Evolutionary conservation across 2,329 filamentous ascomycete species (phyloP).

Genomic region (Juglanconis oblonga): DNA sequence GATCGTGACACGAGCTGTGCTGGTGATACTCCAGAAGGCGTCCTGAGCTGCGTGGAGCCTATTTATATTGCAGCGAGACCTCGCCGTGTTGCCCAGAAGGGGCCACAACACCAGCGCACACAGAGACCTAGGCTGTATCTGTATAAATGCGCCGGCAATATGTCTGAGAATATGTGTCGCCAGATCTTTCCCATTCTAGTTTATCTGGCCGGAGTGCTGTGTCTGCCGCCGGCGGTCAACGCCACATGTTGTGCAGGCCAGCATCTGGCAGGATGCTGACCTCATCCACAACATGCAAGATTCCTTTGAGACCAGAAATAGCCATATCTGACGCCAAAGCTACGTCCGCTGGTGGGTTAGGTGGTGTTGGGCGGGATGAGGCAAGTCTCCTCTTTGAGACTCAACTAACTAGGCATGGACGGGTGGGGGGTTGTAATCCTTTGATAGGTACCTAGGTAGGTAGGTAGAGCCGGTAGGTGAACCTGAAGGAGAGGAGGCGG

Average conservation of each 20-base stretch:
- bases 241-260: not conserved
- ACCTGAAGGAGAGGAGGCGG: no score
- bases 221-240: not conserved
- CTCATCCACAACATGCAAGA: not conserved
- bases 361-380: constrained; percentile 1
- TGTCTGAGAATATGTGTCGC: constrained; percentile 9
- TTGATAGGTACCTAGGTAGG: no score
- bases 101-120: constrained; percentile 1
- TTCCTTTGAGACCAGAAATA: constrained; percentile 12
- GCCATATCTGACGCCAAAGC: not conserved
- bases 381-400: constrained; percentile 12
- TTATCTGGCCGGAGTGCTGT: not conserved
- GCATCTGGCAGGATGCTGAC: constrained; percentile 1
- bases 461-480: no score
- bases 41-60: constrained; percentile 16
- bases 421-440: no score
- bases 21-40: constrained; percentile 8
- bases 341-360: not conserved
- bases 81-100: constrained; percentile 7
- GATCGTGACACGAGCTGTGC: constrained; percentile 10
- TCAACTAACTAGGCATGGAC: constrained; percentile 2
- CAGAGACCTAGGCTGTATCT: not conserved
- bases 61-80: constrained; percentile 15
- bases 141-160: not conserved
- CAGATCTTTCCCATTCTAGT: not conserved